Conservation (phyloP, 495 filamentous ascomycete species). For the Trichoderma reesei region DNA sequence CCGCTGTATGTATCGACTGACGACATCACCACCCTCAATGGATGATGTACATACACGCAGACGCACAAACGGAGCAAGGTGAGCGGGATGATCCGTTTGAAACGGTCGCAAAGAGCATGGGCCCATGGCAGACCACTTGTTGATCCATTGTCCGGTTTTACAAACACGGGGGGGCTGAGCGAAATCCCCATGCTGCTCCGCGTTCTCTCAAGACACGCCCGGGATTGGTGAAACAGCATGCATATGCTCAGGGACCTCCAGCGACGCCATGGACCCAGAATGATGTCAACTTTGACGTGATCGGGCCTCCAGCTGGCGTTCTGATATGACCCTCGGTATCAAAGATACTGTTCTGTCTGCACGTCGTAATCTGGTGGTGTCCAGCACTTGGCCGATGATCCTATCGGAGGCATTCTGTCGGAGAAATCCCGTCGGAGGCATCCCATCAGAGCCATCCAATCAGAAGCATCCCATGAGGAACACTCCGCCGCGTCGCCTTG, state of each 20-base stretch:
- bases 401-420: no score
- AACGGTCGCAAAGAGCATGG: conserved; percentile 3
- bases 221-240: not conserved
- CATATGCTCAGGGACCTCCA: conserved; percentile 1
- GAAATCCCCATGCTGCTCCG: not conserved
- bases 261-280: not conserved
- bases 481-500: no score
- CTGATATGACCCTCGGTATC: not conserved
- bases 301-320: not conserved
- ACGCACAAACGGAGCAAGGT: not conserved
- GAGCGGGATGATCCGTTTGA: conserved; percentile 2
- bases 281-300: not conserved
- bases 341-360: no score
- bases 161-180: not conserved
- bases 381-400: no score
- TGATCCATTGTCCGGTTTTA: not conserved
- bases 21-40: no score
- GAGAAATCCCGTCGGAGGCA: no score
- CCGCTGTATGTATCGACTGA: no score
- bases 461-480: no score
- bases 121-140: not conserved
- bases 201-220: not conserved
- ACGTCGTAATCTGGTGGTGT: no score
- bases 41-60: no score
- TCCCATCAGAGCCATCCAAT: no score